Evolutionary conservation across 192 early-diverging fungal species (phyloP), one percentile per base, ranked within the genome.

Genomic region (Thoreauomyces humboldtii): DNA sequence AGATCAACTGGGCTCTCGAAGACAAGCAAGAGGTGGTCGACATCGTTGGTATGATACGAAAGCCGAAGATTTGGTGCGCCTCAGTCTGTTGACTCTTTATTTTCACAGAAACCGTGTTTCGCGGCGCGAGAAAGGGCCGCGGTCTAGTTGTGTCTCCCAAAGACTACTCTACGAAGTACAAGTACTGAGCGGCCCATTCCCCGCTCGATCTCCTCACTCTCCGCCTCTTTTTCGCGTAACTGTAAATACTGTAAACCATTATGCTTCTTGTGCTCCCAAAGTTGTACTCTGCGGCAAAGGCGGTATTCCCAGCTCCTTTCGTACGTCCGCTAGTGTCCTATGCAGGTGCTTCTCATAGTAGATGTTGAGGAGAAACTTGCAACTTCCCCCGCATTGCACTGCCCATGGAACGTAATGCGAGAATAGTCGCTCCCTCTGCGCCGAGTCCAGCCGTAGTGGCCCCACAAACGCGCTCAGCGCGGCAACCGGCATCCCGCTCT

Each of bases 121-220:
- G 92, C 36, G 97, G 97, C 22, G 97, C 97, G 15, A 65, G 91
- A 46, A 99, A 99, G 71, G 97, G 97, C 33, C 81, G 92, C 36
- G 97, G 97, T 81, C 80, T 99, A 59, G 97, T 99, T 7, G 87
- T 95, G n/a, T 92, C 92, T 32, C 91, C 90, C 19, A 99, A 98
- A 75, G 80, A 82, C 63, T 98, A 98, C 70, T 95, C 92, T 41
- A 98, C 95, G 63, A 98, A 95, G 68, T 95, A 98, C 88, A 93
- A 94, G 72, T 98, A 98, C 61, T 98, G 29, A 52, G 2, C 29
- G 50, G n/a, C n/a, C n/a, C n/a, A n/a, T n/a, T n/a, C n/a, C n/a
- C n/a, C n/a, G n/a, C n/a, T n/a, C n/a, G n/a, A n/a, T n/a, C n/a
- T n/a, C n/a, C n/a, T n/a, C n/a, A n/a, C n/a, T n/a, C n/a, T n/a